Conservation (phyloP, 140 eudicot species). For the Flaveria floridana region DNA sequence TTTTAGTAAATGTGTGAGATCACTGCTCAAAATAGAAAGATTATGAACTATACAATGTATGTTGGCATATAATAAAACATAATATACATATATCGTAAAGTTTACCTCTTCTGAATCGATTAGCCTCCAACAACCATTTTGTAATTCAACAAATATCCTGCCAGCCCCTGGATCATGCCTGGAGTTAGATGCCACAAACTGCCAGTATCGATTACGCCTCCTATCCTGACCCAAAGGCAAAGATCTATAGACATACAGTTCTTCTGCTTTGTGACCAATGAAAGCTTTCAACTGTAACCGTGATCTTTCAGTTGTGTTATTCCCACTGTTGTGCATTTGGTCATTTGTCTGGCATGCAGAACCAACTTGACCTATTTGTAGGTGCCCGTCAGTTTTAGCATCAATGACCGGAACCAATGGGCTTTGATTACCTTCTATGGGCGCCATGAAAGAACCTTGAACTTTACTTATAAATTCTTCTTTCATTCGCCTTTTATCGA, state of each 20-base stretch:
- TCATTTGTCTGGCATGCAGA: too few relatives aligned
- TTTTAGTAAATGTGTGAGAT: not conserved
- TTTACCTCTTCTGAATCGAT: slow-evolving; percentile 89
- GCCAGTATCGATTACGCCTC: slow-evolving; percentile 95
- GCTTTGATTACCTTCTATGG: slow-evolving; percentile 58
- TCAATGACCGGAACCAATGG: slow-evolving; percentile 45
- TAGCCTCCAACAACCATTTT: slow-evolving; percentile 78
- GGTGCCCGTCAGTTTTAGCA: slow-evolving; percentile 37
- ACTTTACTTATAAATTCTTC: slow-evolving; percentile 58
- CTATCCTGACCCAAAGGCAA: slow-evolving; percentile 94
- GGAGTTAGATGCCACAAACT: slow-evolving; percentile 77
- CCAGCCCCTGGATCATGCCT: slow-evolving; percentile 90
- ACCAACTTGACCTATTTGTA: slow-evolving; percentile 35
- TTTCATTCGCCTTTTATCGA: slow-evolving; percentile 74
- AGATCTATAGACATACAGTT: slow-evolving; percentile 86
- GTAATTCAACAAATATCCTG: slow-evolving; percentile 80
- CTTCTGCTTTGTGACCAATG: slow-evolving; percentile 91
- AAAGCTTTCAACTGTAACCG: slow-evolving; percentile 88
- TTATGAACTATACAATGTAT: not conserved
- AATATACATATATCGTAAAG: not conserved
- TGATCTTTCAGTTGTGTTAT: slow-evolving; percentile 70
- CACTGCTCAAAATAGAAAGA: slow-evolving; percentile 2
- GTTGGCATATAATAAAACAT: not conserved
- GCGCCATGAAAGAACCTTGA: slow-evolving; percentile 45
- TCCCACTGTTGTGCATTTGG: slow-evolving; percentile 49